These are phyloP conservation scores for Cryptomeria japonica DNA, from an alignment of 75 land plant species.

Conservation along the genomic window DNA sequence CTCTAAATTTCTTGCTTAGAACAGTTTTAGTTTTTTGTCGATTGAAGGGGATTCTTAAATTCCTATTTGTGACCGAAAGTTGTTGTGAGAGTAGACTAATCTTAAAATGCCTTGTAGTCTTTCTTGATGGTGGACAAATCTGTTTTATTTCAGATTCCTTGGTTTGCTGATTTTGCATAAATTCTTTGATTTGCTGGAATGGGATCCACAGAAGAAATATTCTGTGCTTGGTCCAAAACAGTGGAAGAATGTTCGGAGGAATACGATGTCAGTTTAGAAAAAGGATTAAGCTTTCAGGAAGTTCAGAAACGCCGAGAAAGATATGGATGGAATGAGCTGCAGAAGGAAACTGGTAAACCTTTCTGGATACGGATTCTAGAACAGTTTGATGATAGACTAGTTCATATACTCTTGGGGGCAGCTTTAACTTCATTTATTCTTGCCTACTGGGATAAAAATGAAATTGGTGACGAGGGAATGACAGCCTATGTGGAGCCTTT, in stretches of 20 bases:
- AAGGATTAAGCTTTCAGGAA: conserved; percentile 52
- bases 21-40: too few relatives aligned
- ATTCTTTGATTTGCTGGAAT: too few relatives aligned
- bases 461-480: conserved; percentile 38
- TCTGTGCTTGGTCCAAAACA: conserved; percentile 69
- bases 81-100: not conserved
- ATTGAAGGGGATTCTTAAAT: not conserved
- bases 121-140: not conserved
- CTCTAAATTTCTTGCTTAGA: too few relatives aligned
- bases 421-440: conserved; percentile 71
- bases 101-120: not conserved
- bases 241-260: conserved; percentile 68
- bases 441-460: conserved; percentile 47
- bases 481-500: conserved; percentile 84
- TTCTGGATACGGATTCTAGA: conserved; percentile 74
- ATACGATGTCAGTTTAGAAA: conserved; percentile 41
- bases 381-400: conserved; percentile 84
- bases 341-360: conserved; percentile 66
- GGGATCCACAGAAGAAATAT: conserved; percentile 45
- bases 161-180: not conserved
- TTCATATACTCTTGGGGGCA: conserved; percentile 78
- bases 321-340: conserved; percentile 78
- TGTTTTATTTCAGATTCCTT: not conserved
- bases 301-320: conserved; percentile 45
- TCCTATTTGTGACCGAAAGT: not conserved